Percentiles rank a stretch among this genome's conserved stretches.
Conservation (phyloP, 371 early-diverging fungal species). For the Smittium culicis region DNA sequence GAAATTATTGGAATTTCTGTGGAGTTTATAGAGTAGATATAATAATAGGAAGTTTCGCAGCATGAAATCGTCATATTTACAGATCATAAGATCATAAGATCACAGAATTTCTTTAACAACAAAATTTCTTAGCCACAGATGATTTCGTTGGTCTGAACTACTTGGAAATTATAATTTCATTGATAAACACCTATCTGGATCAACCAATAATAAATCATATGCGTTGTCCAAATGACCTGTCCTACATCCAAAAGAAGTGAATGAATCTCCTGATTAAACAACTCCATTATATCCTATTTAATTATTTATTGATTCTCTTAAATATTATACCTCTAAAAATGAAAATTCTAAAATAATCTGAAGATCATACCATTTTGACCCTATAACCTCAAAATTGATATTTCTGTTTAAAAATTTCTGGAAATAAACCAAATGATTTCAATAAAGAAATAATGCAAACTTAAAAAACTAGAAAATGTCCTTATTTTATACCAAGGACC, state of each 20-base stretch:
- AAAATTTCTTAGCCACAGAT: slow-evolving; percentile 4
- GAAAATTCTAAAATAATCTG: neutral
- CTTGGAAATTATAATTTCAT: slow-evolving; percentile 29
- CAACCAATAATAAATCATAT: slow-evolving; percentile 29
- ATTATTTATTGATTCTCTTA: neutral
- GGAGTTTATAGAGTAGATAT: slow-evolving; percentile 31
- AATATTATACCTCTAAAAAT: neutral
- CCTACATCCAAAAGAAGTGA: slow-evolving; percentile 12
- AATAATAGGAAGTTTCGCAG: slow-evolving; percentile 27
- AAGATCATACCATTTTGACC: neutral
- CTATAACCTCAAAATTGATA: neutral
- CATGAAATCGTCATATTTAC: slow-evolving; percentile 25
- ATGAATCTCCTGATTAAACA: slow-evolving; percentile 11
- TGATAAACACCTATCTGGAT: slow-evolving; percentile 31
- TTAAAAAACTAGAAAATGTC: slow-evolving; percentile 7
- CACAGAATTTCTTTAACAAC: slow-evolving; percentile 20
- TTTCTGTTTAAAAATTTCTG: neutral
- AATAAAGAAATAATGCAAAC: neutral
- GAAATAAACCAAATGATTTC: neutral
- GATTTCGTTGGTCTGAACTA: slow-evolving; percentile 10
- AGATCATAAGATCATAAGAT: slow-evolving; percentile 37
- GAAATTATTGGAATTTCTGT: slow-evolving; percentile 36
- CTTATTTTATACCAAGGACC: slow-evolving; percentile 18
- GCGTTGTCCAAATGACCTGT: slow-evolving; percentile 29
- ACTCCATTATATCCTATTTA: neutral